Percentiles rank a stretch among this genome's conserved stretches.
Evolutionary conservation across 352 stramenopile genomes (phyloP).

Genomic region (Thalassiosira livingstoniorum): DNA sequence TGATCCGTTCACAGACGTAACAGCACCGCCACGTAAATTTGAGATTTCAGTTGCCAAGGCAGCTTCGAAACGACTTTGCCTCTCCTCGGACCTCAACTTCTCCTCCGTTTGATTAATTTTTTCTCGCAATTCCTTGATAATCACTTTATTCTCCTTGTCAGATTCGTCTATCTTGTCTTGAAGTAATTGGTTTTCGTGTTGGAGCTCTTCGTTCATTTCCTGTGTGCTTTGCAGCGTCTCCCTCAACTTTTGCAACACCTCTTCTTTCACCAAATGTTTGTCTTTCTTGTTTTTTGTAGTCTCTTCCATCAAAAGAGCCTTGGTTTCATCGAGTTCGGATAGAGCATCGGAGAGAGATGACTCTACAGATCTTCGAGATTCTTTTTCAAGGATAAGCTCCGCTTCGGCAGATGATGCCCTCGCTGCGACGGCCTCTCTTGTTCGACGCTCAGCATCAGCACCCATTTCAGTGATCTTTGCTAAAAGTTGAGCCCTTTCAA

Average conservation of each 20-base stretch:
- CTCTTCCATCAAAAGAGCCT: slow-evolving; percentile 48
- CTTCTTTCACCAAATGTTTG: slow-evolving; percentile 18
- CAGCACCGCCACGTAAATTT: slow-evolving; percentile 45
- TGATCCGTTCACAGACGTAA: slow-evolving; percentile 2
- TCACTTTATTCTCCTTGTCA: slow-evolving; percentile 49
- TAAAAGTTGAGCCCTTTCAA: slow-evolving; percentile 82
- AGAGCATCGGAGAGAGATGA: slow-evolving; percentile 50
- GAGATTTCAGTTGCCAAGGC: slow-evolving; percentile 71
- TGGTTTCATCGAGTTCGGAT: slow-evolving; percentile 58
- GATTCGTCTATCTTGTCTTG: slow-evolving; percentile 37
- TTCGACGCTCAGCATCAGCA: slow-evolving; percentile 63
- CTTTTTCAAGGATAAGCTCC: slow-evolving; percentile 80
- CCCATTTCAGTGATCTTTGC: slow-evolving; percentile 72
- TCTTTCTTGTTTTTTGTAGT: slow-evolving; percentile 13
- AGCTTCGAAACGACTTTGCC: slow-evolving; percentile 65
- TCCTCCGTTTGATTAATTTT: slow-evolving; percentile 66
- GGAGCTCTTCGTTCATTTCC: slow-evolving; percentile 51
- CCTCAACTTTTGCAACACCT: slow-evolving; percentile 33
- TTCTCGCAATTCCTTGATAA: slow-evolving; percentile 65
- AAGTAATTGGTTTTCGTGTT: slow-evolving; percentile 60
- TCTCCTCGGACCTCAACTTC: slow-evolving; percentile 56
- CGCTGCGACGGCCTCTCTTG: slow-evolving; percentile 72
- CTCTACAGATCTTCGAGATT: slow-evolving; percentile 72
- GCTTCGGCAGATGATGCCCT: slow-evolving; percentile 71
- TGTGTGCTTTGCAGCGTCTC: slow-evolving; percentile 47